These are phyloP conservation scores for Backusella circina DNA, from an alignment of 192 early-diverging fungal species.

Conservation along the genomic window DNA sequence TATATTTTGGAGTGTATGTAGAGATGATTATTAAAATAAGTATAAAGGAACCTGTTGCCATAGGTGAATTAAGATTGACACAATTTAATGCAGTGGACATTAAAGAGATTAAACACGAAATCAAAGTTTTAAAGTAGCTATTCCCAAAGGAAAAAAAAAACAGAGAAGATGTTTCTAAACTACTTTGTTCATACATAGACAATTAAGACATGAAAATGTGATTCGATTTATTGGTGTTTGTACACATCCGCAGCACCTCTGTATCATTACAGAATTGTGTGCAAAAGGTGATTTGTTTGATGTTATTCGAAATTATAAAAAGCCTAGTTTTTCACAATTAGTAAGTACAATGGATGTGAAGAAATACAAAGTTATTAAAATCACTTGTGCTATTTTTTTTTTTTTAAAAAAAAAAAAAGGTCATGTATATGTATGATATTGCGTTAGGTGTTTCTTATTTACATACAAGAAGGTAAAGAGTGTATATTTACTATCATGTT, in stretches of 20 bases:
- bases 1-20: neutral
- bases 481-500: neutral
- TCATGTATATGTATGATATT: conserved; percentile 78
- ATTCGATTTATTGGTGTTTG: conserved; percentile 70
- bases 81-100: conserved; percentile 69
- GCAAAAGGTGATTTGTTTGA: conserved; percentile 74
- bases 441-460: conserved; percentile 65
- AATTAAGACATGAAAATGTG: conserved; percentile 72
- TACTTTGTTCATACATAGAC: conserved; percentile 29
- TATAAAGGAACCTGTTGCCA: conserved; percentile 59
- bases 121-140: conserved; percentile 65
- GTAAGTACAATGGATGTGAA: neutral
- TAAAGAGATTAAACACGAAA: conserved; percentile 70
- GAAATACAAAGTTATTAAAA: neutral
- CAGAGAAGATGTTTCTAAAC: neutral
- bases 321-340: conserved; percentile 58
- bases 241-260: conserved; percentile 59
- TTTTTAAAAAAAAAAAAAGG: conserved; percentile 20
- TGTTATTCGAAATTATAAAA: conserved; percentile 58
- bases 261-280: conserved; percentile 72
- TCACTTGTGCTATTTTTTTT: neutral
- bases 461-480: conserved; percentile 50
- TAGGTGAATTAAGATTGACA: conserved; percentile 62
- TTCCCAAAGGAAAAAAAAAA: too few relatives aligned
- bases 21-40: neutral